Base-by-base conservation (phyloP, 2,329 filamentous ascomycete species). In the Onygenales sp. region DNA sequence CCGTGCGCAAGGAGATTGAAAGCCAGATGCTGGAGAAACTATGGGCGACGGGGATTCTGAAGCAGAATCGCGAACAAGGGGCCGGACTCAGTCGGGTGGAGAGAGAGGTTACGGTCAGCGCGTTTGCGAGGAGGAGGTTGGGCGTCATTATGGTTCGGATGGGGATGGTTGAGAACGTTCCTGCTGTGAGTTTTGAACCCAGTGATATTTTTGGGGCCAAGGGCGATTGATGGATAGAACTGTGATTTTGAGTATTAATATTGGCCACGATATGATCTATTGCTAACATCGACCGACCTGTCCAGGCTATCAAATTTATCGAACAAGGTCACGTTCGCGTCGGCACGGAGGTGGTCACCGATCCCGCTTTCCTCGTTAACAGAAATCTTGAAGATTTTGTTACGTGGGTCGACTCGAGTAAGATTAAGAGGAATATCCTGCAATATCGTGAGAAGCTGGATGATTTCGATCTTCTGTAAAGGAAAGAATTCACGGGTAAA, bases 381-480 rank as follows among this genome's bases (percentile, higher is more conserved):
- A 79, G 91, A 59, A 87, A 83, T 56, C 88, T 95, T 80, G 92
- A 97, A 73, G 92, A 97, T 72, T 95, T 94, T 68, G 87, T 97
- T 14, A 96, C 92, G 0, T 97, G 92, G 92, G 86, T 92, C 8
- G 88, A 94, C 63, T 89, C 88, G 56, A 94, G 88, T 71, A 96
- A 96, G 86, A 91, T 97, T 70, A 95, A 95, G 85, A 82, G 87
- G 67, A 93, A 90, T 67, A 95, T 96, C 59, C 85, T 95, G 82
- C 88, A 88, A 72, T 97, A 96, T 69, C 83, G 89, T 62, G 90
- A 96, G 71, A 88, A 95, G 76, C 72, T 96, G 72, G 92, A 97
- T 72, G 92, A 97, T 72, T 97, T 95, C 66, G 92, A 97, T 74
- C 74, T 96, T 66, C 74, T 95, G 63, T 93, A 70, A 82, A 44